These are phyloP conservation scores for Cryoendolithus antarcticus DNA, from an alignment of 2,329 filamentous ascomycete genomes.

Conservation along the genomic window DNA sequence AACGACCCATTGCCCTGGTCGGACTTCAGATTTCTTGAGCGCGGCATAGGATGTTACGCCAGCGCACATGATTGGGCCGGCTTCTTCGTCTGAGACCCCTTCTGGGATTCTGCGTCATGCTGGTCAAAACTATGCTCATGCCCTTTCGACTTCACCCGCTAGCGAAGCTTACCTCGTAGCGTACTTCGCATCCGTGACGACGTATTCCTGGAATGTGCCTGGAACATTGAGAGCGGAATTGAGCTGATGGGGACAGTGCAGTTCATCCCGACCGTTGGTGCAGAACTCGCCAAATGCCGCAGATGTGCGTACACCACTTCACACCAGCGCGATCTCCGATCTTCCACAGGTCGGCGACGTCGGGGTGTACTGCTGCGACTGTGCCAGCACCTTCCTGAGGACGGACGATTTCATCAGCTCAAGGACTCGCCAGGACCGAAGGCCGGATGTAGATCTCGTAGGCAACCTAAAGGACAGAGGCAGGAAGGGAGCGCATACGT, in stretches of 20 bases:
- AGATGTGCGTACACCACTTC: conserved; percentile 41
- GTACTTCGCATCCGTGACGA: conserved; percentile 43
- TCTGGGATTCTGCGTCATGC: conserved; percentile 37
- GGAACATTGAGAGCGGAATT: conserved; percentile 32
- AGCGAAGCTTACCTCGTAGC: conserved; percentile 19
- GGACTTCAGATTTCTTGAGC: conserved; percentile 38
- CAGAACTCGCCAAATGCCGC: conserved; percentile 38
- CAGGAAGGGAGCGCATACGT: no score
- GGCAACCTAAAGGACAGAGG: no score
- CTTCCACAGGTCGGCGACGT: conserved; percentile 38
- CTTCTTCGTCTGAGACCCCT: conserved; percentile 41
- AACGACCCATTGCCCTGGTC: conserved; percentile 42
- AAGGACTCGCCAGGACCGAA: no score
- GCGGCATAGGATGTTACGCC: conserved; percentile 47
- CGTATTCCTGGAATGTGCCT: conserved; percentile 48
- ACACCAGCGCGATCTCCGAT: conserved; percentile 42
- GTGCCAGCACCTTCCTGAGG: conserved; percentile 43
- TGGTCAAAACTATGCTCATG: no score
- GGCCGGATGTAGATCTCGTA: no score
- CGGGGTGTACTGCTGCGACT: conserved; percentile 42
- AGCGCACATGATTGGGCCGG: conserved; percentile 49
- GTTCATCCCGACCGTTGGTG: conserved; percentile 39
- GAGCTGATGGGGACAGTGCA: conserved; percentile 36
- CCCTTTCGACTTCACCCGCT: no score
- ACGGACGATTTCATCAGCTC: conserved; percentile 38